Evolutionary conservation across 192 early-diverging fungal genomes (phyloP).

Genomic region (Mortierella antarctica): DNA sequence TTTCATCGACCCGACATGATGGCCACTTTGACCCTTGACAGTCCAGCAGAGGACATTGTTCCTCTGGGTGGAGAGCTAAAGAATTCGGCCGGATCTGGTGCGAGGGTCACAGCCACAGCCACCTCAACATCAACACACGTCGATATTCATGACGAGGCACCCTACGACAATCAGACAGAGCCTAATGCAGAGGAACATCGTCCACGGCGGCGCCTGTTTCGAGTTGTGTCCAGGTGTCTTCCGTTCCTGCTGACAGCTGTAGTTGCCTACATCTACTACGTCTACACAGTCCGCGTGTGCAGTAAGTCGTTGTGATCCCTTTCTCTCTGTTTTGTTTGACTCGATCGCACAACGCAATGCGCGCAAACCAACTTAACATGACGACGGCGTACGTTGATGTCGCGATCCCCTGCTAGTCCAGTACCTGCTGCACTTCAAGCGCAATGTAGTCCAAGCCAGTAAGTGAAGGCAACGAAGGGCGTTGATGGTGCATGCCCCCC

Average conservation of each 20-base stretch:
- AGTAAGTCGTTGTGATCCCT: slow-evolving; percentile 10
- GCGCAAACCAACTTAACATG: background rate
- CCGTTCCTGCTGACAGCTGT: slow-evolving; percentile 18
- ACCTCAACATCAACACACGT: background rate
- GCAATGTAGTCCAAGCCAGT: slow-evolving; percentile 15
- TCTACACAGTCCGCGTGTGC: slow-evolving; percentile 38
- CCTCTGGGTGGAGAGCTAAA: too few species aligned
- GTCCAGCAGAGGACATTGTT: too few species aligned
- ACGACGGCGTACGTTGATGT: too few species aligned
- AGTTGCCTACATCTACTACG: slow-evolving; percentile 40
- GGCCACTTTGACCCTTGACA: background rate
- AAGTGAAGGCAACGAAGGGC: background rate
- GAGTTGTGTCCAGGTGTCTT: slow-evolving; percentile 7
- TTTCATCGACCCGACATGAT: background rate
- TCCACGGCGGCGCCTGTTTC: slow-evolving; percentile 2
- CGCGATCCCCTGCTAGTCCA: background rate
- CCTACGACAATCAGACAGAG: background rate
- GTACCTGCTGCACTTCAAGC: slow-evolving; percentile 12
- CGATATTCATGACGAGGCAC: slow-evolving; percentile 11
- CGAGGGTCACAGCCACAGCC: too few species aligned
- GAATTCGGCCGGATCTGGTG: background rate
- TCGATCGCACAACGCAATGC: background rate
- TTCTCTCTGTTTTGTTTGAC: background rate
- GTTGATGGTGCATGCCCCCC: too few species aligned
- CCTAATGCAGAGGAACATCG: background rate